These are phyloP conservation scores for Cryomyces antarcticus DNA, from an alignment of 495 filamentous ascomycete species.

Conservation along the genomic window DNA sequence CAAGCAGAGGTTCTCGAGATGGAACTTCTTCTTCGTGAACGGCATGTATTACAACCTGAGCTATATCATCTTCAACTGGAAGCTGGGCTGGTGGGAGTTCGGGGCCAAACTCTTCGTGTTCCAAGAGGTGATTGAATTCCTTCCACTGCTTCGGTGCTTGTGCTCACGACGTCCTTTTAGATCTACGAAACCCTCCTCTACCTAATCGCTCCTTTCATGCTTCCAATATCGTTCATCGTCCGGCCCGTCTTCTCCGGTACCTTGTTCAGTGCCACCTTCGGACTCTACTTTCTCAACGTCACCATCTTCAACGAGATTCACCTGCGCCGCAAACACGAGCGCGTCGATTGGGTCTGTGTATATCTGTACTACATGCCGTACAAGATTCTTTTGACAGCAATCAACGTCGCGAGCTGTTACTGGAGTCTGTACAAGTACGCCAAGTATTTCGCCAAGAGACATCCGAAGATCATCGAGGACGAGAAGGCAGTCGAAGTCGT, in stretches of 20 bases:
- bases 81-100: slow-evolving; percentile 28
- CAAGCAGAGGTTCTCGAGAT: slow-evolving; percentile 27
- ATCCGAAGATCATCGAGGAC: slow-evolving; percentile 25
- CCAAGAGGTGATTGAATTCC: slow-evolving; percentile 1
- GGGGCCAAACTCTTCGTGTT: slow-evolving; percentile 23
- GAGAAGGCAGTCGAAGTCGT: slow-evolving; percentile 23
- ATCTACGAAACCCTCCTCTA: slow-evolving; percentile 29
- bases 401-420: slow-evolving; percentile 25
- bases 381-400: slow-evolving; percentile 20
- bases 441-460: slow-evolving; percentile 22
- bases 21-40: slow-evolving; percentile 32
- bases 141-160: background rate
- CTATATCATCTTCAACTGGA: slow-evolving; percentile 28
- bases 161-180: background rate
- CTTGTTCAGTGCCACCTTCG: slow-evolving; percentile 16
- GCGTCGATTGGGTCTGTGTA: slow-evolving; percentile 7
- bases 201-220: slow-evolving; percentile 25
- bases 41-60: slow-evolving; percentile 26
- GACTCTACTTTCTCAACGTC: slow-evolving; percentile 22
- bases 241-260: slow-evolving; percentile 17
- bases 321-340: slow-evolving; percentile 21
- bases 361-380: slow-evolving; percentile 22
- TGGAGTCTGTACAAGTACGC: slow-evolving; percentile 25
- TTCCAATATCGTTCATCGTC: slow-evolving; percentile 26
- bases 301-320: slow-evolving; percentile 26